phyloP scores from a whole-genome alignment of 2,329 filamentous ascomycete genomes.

The Metarhizium rileyi region DNA sequence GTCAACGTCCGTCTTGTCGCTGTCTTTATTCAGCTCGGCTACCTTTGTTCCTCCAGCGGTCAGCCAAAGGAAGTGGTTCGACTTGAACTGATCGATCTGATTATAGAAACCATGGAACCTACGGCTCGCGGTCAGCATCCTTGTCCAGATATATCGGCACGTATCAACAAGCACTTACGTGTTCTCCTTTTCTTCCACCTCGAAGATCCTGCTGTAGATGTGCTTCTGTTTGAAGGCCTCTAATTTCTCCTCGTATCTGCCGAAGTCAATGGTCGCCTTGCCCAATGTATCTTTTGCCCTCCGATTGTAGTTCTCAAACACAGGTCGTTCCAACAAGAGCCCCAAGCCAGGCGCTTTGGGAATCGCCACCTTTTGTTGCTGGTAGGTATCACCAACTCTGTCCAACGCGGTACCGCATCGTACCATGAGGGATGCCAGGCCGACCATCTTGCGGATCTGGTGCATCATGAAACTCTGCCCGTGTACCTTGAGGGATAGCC shows the following conservation, averaged over 20 bases:
- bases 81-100: slow-evolving; percentile 66
- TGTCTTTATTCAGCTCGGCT: slow-evolving; percentile 31
- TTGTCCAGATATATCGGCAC: too few relatives aligned
- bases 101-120: slow-evolving; percentile 73
- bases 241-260: slow-evolving; percentile 67
- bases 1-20: slow-evolving; percentile 30
- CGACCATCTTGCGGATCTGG: slow-evolving; percentile 98
- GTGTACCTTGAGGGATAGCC: slow-evolving; percentile 91
- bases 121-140: slow-evolving; percentile 9
- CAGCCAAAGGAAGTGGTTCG: slow-evolving; percentile 64
- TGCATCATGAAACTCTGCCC: slow-evolving; percentile 99
- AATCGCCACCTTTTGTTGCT: slow-evolving; percentile 65
- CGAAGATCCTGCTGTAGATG: slow-evolving; percentile 88
- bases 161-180: slow-evolving; percentile 49
- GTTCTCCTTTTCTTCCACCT: slow-evolving; percentile 78
- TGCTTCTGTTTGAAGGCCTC: slow-evolving; percentile 82
- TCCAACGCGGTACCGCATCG: slow-evolving; percentile 69
- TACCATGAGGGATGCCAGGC: slow-evolving; percentile 76
- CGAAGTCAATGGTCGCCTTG: slow-evolving; percentile 66
- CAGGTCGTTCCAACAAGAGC: slow-evolving; percentile 77
- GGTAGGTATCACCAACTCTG: slow-evolving; percentile 67
- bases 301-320: slow-evolving; percentile 83
- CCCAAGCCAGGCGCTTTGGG: slow-evolving; percentile 90
- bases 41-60: slow-evolving; percentile 59
- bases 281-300: slow-evolving; percentile 54